Evolutionary conservation across 331 rosid species (phyloP).

Genomic region (Acacia concinna): DNA sequence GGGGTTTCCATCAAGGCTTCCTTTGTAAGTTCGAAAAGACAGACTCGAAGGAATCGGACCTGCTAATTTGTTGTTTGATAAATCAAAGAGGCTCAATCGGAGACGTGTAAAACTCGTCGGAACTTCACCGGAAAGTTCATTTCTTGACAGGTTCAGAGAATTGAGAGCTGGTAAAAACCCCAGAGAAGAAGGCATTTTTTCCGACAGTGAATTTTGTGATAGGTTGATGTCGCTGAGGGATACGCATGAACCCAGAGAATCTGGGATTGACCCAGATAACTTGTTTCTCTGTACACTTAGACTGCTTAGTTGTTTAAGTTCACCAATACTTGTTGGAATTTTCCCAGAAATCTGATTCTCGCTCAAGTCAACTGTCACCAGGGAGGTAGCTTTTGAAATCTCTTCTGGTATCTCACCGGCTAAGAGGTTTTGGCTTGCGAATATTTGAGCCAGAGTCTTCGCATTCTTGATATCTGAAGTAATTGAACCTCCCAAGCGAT

Average conservation of each 20-base stretch:
- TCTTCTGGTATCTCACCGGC: constrained; percentile 64
- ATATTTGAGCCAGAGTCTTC: constrained; percentile 44
- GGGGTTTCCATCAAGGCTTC: constrained; percentile 72
- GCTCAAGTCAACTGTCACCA: constrained; percentile 50
- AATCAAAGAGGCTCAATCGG: constrained; percentile 66
- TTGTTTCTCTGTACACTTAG: constrained; percentile 57
- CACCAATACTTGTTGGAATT: constrained; percentile 59
- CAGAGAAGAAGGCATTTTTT: constrained; percentile 60
- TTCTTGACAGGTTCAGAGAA: constrained; percentile 62
- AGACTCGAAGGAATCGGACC: constrained; percentile 68
- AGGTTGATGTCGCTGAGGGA: constrained; percentile 54
- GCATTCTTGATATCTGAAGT: constrained; percentile 56
- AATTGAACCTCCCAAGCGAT: constrained; percentile 61
- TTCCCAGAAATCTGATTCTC: constrained; percentile 58
- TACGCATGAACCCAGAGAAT: constrained; percentile 57
- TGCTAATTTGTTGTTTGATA: constrained; percentile 55
- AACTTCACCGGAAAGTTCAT: constrained; percentile 65
- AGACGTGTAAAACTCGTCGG: constrained; percentile 56
- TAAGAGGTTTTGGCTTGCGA: constrained; percentile 49
- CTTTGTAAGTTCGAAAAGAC: constrained; percentile 66
- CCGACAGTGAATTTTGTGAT: constrained; percentile 52
- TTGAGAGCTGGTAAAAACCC: constrained; percentile 62
- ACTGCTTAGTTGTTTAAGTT: constrained; percentile 48
- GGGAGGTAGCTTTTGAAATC: constrained; percentile 51
- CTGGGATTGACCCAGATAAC: constrained; percentile 67